Percentiles rank a stretch among this genome's conserved stretches.
Conservation (phyloP, 169 alveolate genomes). For the Plasmodium falciparum region DNA sequence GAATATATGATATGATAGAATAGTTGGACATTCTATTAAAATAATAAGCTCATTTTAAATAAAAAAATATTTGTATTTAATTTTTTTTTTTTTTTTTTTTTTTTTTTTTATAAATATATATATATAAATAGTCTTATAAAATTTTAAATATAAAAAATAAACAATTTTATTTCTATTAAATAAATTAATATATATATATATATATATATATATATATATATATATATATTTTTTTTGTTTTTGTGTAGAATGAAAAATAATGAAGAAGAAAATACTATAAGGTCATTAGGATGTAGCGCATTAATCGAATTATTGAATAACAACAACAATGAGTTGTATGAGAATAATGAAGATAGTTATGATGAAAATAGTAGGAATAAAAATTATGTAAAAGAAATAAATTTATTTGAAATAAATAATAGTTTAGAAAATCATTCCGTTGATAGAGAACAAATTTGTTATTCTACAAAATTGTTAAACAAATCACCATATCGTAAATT, state of each 20-base stretch:
- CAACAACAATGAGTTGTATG: slow-evolving; percentile 16
- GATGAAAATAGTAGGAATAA: not conserved
- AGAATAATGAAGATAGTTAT: not conserved
- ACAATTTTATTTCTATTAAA: too few relatives aligned
- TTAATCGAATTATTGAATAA: slow-evolving; percentile 18
- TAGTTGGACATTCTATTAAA: too few relatives aligned
- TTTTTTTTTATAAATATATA: too few relatives aligned
- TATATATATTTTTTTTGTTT: not conserved
- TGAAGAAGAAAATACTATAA: slow-evolving; percentile 11
- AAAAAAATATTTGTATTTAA: too few relatives aligned
- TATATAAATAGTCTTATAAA: not conserved
- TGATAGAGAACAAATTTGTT: not conserved
- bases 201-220: not conserved
- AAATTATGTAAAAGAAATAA: slow-evolving; percentile 4
- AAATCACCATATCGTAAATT: slow-evolving; percentile 7
- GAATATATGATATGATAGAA: too few relatives aligned
- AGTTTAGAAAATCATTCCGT: not conserved
- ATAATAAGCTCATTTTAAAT: too few relatives aligned
- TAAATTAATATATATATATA: too few relatives aligned
- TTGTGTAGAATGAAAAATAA: not conserved
- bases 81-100: too few relatives aligned
- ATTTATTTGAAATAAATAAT: slow-evolving; percentile 11
- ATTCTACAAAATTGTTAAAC: not conserved
- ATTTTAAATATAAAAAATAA: not conserved
- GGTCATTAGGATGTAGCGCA: slow-evolving; percentile 46